Base-by-base conservation (phyloP, 176 grass and related monocot species). In the Typha latifolia region DNA sequence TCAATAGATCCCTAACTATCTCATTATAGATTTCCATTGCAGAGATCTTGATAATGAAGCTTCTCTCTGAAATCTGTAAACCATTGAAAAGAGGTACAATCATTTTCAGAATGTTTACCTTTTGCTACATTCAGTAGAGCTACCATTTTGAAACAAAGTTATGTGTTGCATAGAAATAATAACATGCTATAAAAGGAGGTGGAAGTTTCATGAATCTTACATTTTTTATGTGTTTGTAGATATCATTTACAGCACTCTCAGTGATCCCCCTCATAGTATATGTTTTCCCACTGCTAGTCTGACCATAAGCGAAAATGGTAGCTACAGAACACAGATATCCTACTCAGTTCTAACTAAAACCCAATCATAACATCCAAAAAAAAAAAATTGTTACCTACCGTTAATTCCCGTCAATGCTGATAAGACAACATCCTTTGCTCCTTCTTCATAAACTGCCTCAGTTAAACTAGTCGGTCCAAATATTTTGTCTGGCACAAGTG, bases 241-340 rank as follows among this genome's bases (percentile, higher is more conserved):
- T 90, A 80, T 99, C 95, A 69, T 29, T 79, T 15, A 99, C 84
- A 71, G 95, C 86, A 69, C 84, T 87, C 51, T 94, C 95, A 49
- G 89, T 93, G 34, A 99, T 77, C 14, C 95, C 95, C 69, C 70
- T 80, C 86, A 99, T 99, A 14, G 94, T 99, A 80, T 80, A 99
- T 82, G 94, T 99, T 82, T 99, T 99, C 51, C 94, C 94, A 71
- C 94, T 99, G 76, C 94, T 89, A 19, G 94, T 99, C 75, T 99
- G 94, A 22, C 94, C 94, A 84, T 99, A 99, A 50, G 95, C 95
- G 73, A 85, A 85, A 62, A 85, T 85, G n/a, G 83, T 85, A 77
- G 83, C 83, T 85, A 62, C 78, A 61, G 24, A 69, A 47, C 27
- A 43, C 48, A 80, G 18, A 32, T 27, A 32, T 12, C 24, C 47